Evolutionary conservation across 148 eudicot genomes (phyloP).

Genomic region (Linanthus parryae): DNA sequence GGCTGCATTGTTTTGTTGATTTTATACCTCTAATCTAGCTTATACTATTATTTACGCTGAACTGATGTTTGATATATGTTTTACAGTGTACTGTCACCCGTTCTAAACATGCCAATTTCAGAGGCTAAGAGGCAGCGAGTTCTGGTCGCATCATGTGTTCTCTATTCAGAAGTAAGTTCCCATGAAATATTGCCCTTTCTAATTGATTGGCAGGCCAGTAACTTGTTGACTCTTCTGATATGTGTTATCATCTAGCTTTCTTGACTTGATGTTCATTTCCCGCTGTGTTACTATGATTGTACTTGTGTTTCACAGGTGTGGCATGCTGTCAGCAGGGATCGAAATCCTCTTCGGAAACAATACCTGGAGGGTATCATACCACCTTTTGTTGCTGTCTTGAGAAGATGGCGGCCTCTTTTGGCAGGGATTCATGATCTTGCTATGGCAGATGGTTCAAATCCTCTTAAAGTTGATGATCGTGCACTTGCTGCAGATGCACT

Average conservation of each 20-base stretch:
- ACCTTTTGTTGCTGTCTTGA: constrained; percentile 82
- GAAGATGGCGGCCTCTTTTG: constrained; percentile 96
- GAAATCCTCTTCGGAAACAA: constrained; percentile 79
- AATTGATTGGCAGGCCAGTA: too few relatives aligned
- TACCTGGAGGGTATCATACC: constrained; percentile 90
- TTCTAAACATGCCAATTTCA: constrained; percentile 85
- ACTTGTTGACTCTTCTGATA: too few relatives aligned
- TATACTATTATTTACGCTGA: constrained; percentile 3
- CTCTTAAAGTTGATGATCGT: constrained; percentile 84
- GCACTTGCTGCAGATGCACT: constrained; percentile 88
- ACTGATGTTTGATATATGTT: constrained; percentile 17
- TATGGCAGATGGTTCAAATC: constrained; percentile 76
- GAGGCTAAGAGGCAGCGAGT: constrained; percentile 98
- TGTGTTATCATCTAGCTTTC: too few relatives aligned
- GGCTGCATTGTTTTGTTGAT: background rate
- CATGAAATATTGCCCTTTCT: too few relatives aligned
- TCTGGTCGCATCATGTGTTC: constrained; percentile 82
- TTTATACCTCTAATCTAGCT: constrained; percentile 1
- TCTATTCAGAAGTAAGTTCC: constrained; percentile 98
- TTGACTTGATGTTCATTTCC: too few relatives aligned
- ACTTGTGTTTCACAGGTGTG: constrained; percentile 56
- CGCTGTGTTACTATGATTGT: too few relatives aligned
- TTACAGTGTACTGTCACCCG: constrained; percentile 94
- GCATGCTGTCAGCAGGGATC: constrained; percentile 79
- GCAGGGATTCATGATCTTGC: constrained; percentile 98